Evolutionary conservation across 2,329 filamentous ascomycete species (phyloP), one percentile per base, ranked within the genome.

Genomic region (Fusarium keratoplasticum): DNA sequence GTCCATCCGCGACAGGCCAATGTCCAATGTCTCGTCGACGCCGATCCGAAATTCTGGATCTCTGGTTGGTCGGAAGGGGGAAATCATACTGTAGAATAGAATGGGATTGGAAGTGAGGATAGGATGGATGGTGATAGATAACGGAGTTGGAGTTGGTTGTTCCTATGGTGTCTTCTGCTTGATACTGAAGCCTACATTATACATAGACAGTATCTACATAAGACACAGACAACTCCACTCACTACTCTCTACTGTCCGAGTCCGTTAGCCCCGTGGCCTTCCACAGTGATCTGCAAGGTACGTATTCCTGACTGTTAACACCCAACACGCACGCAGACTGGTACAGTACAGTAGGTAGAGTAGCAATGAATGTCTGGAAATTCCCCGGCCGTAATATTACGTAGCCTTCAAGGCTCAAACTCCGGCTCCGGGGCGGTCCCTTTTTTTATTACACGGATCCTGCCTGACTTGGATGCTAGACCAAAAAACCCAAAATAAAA

Each of bases 21-120:
- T 70, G 54, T 71, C 67, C 76, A 76, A 65, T 78, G 77, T 80
- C 77, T 81, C 77, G 76, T 75, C 71, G 70, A 76, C 73, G 78
- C 74, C 77, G 80, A 78, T 80, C 79, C 71, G 57, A 67, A 72
- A 67, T 70, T 66, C 67, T 47, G 54, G 35, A 47, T 16, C 40
- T 68, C 62, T 74, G 72, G 70, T 77, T 78, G 72, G 76, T 52
- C 66, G 52, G 18, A 64, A 50, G 31, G 57, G 55, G 62, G 69
- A 64, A 62, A 55, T 52, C 25, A 64, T 57, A 42, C 52, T 64
- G 13, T 14, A 22, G 58, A 36, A 25, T 55, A 29, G 33, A 42
- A 18, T 54, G n/a, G 42, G 27, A 36, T 54, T 64, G 57, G 25
- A 66, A 58, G 20, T 22, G 40, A 52, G 47, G 47, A 42, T 25